Evolutionary conservation across 306 rosid species (phyloP).

Genomic region (Castanea crenata): DNA sequence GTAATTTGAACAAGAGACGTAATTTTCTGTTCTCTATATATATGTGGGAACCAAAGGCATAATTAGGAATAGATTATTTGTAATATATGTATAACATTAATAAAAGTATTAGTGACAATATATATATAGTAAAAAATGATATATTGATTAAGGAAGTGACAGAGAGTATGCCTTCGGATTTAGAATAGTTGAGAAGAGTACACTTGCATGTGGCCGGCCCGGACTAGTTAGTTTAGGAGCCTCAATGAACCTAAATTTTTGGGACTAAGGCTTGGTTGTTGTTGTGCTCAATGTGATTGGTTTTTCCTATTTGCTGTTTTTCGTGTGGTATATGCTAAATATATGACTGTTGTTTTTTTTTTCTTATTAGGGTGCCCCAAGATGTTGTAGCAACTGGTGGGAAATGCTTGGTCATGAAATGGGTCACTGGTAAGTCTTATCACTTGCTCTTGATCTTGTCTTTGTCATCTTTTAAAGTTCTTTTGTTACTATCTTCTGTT

Average conservation of each 20-base stretch:
- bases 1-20: not conserved
- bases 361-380: conserved; percentile 78
- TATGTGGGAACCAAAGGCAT: not conserved
- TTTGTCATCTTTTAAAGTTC: not conserved
- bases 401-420: conserved; percentile 71
- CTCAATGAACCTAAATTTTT: too few species aligned
- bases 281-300: not conserved
- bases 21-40: not conserved
- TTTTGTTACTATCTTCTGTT: not conserved
- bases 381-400: conserved; percentile 97
- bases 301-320: not conserved
- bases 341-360: not conserved
- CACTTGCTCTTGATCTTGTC: conserved; percentile 7
- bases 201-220: rapidly evolving
- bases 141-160: too few species aligned
- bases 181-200: too few species aligned
- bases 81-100: not conserved
- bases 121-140: too few species aligned
- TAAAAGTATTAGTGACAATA: too few species aligned
- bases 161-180: too few species aligned
- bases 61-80: not conserved
- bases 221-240: too few species aligned
- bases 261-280: too few species aligned
- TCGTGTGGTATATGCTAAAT: conserved; percentile 11
- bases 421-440: conserved; percentile 72